phyloP scores from a whole-genome alignment of 2,329 filamentous ascomycete genomes.

The Colletotrichum tropicicola region DNA sequence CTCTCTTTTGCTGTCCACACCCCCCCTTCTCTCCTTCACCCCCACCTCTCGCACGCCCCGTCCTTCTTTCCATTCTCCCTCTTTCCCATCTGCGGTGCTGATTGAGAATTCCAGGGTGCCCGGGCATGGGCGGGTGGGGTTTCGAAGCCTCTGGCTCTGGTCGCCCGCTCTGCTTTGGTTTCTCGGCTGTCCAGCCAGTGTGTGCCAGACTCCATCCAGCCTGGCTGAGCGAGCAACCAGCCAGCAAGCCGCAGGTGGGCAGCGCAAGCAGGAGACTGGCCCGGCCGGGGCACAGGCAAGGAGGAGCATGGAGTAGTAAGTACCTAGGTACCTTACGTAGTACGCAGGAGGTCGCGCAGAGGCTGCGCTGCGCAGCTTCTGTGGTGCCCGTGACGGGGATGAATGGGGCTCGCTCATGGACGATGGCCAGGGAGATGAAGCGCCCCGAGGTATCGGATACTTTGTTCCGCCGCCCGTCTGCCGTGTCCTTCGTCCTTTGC shows the following conservation, averaged over 20 bases:
- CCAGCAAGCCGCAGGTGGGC: too few species aligned
- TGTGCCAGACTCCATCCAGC: too few species aligned
- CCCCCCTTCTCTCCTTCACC: not conserved
- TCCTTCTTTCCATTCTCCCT: not conserved
- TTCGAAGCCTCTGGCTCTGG: conserved; percentile 9
- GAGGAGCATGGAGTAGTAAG: too few species aligned
- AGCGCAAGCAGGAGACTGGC: too few species aligned
- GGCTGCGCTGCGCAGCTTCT: too few species aligned
- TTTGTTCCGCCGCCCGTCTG: not conserved
- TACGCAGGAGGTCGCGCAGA: too few species aligned
- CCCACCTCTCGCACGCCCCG: not conserved
- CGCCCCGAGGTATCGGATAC: not conserved
- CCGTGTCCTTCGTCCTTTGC: too few species aligned
- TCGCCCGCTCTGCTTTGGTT: not conserved
- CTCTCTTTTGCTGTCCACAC: not conserved
- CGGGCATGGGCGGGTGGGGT: conserved; percentile 2
- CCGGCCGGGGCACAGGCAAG: too few species aligned
- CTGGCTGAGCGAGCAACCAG: too few species aligned
- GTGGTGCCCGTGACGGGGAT: not conserved
- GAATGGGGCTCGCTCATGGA: not conserved
- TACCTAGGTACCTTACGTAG: too few species aligned
- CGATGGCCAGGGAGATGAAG: not conserved
- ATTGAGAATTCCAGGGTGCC: conserved; percentile 17
- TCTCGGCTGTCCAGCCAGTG: too few species aligned
- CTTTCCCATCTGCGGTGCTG: conserved; percentile 10